phyloP scores from a whole-genome alignment of 306 rosid species.

The Pyrus betulifolia region DNA sequence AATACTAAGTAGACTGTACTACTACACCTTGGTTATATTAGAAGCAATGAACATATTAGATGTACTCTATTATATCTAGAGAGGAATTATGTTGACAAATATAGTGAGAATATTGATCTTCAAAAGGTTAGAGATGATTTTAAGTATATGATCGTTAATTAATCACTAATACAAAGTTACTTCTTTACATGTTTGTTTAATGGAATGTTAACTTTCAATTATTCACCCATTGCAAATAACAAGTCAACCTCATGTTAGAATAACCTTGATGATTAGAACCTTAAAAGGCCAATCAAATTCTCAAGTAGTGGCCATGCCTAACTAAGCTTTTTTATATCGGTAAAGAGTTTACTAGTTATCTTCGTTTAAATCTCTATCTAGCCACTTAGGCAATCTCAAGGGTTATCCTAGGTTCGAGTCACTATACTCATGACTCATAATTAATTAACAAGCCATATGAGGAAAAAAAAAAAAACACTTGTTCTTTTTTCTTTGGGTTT shows the following conservation, averaged over 20 bases:
- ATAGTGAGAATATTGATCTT: neutral
- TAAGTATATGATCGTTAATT: neutral
- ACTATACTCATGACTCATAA: neutral
- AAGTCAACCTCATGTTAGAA: slow-evolving; percentile 29
- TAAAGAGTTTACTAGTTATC: neutral
- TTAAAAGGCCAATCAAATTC: slow-evolving; percentile 24
- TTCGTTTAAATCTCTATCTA: neutral
- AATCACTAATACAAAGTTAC: neutral
- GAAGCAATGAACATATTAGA: neutral
- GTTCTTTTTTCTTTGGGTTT: neutral
- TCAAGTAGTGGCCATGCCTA: slow-evolving; percentile 36
- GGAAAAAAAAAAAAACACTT: neutral
- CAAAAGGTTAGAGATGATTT: neutral
- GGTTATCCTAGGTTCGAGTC: neutral
- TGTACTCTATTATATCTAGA: neutral
- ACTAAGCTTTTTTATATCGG: slow-evolving; percentile 1
- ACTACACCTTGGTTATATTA: neutral
- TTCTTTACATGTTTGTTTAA: neutral
- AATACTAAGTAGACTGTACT: neutral
- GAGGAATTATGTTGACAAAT: neutral
- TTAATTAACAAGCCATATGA: neutral
- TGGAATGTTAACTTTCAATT: neutral
- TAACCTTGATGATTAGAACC: slow-evolving; percentile 45
- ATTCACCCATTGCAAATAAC: slow-evolving; percentile 8
- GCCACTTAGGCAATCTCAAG: neutral